Base-by-base conservation (phyloP, 352 stramenopile species). In the Phytophthora multivora region DNA sequence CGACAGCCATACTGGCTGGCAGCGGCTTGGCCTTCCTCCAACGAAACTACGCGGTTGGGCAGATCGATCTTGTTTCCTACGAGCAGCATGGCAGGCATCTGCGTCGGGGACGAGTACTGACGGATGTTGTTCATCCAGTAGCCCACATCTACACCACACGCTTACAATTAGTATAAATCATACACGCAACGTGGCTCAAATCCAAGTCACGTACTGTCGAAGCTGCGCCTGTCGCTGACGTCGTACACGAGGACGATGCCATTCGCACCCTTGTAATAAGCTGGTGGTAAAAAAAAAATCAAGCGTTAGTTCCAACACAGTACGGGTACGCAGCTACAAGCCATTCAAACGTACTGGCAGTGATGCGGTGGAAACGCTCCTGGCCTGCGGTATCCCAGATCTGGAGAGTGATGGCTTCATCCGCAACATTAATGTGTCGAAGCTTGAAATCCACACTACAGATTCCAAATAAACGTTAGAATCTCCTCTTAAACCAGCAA, bases 41-140 rank as follows among this genome's bases (percentile, higher is more conserved):
- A 80, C 10, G 77, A 75, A 12, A 96, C 83, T 13, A 90, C 81
- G 25, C 87, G 87, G 45, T 93, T 93, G 5, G 84, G 77, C 48
- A 97, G 52, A 90, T 97, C 91, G 47, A 96, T 96, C 73, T 97
- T 97, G 77, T 97, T 97, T 58, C 90, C 91, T 39, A 97, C 88
- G 3, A 97, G 66, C 38, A 97, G 66, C 86, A 92, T 95, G 13
- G 76, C 89, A 19, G 79, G 85, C 68, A 79, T 74, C 63, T 91
- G 88, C 47, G 77, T 76, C 31, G 81, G 77, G 1, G 80, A 77
- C 16, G 89, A 91, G 58, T 96, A 93, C 52, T 95, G 84, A 12
- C 93, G 86, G 54, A 98, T 98, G 63, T 98, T 98, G 60, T 97
- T 95, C 89, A 98, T 97, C 94, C 94, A 98, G 61, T 98, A 98